Evolutionary conservation across 176 grass and related monocot species (phyloP).

Genomic region (Oropetium thomaeum): DNA sequence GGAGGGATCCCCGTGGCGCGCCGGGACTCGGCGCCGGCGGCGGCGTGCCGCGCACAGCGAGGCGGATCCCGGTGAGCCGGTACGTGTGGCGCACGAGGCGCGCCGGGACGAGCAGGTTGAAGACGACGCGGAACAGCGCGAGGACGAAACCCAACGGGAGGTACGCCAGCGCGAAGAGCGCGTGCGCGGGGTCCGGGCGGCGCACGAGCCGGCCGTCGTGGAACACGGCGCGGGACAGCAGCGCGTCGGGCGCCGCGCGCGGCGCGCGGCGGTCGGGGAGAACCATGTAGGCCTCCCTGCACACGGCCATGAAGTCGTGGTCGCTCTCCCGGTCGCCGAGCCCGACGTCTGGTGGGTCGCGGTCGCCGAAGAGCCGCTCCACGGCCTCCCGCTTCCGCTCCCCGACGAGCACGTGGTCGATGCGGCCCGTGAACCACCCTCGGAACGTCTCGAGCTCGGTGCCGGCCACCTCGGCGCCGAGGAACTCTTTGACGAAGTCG

Average conservation of each 20-base stretch:
- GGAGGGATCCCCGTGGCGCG: constrained; percentile 49
- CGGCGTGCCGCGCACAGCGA: constrained; percentile 50
- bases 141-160: constrained; percentile 63
- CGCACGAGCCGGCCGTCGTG: constrained; percentile 87
- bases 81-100: constrained; percentile 64
- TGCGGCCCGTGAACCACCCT: constrained; percentile 40
- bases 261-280: constrained; percentile 46
- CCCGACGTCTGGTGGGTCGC: constrained; percentile 56
- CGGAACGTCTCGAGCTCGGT: constrained; percentile 59
- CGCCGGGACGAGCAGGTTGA: constrained; percentile 53
- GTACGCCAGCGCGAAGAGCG: constrained; percentile 63
- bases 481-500: constrained; percentile 60
- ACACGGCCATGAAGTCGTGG: constrained; percentile 88
- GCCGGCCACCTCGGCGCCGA: constrained; percentile 64
- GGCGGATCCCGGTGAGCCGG: constrained; percentile 63
- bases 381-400: constrained; percentile 58
- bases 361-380: constrained; percentile 35
- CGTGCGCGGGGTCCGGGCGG: constrained; percentile 49
- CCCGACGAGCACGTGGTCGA: constrained; percentile 61
- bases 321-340: constrained; percentile 86
- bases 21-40: constrained; percentile 39
- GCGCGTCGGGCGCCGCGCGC: constrained; percentile 33
- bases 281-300: constrained; percentile 97
- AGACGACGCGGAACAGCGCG: constrained; percentile 70
- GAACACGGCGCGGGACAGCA: constrained; percentile 58